phyloP scores from a whole-genome alignment of 2,329 filamentous ascomycete species.

The Graphilbum fragrans region DNA sequence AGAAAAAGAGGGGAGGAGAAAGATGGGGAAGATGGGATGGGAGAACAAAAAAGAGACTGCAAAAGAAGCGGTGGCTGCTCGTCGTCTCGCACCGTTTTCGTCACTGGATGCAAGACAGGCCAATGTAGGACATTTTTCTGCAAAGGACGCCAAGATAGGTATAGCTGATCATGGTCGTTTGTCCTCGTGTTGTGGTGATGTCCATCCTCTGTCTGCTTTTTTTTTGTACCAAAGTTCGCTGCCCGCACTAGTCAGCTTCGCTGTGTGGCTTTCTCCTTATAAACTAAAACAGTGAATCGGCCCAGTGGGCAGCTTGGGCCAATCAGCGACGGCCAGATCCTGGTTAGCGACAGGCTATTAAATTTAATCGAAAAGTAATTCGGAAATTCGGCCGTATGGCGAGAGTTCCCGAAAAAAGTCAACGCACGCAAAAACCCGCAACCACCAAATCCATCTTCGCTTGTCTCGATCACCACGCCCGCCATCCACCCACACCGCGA shows the following conservation, averaged over 20 bases:
- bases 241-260: too few species aligned
- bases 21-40: not conserved
- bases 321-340: constrained; percentile 18
- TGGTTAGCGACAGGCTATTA: constrained; percentile 9
- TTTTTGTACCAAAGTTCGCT: too few species aligned
- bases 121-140: too few species aligned
- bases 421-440: constrained; percentile 12
- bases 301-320: constrained; percentile 22
- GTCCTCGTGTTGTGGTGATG: too few species aligned
- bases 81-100: too few species aligned
- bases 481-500: constrained; percentile 9
- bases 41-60: not conserved
- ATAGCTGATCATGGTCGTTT: too few species aligned
- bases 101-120: too few species aligned
- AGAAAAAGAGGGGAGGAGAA: not conserved
- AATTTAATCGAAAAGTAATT: constrained; percentile 2
- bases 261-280: too few species aligned
- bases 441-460: not conserved
- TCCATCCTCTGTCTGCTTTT: too few species aligned
- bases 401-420: constrained; percentile 12
- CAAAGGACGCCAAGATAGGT: too few species aligned
- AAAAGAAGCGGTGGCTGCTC: too few species aligned
- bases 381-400: constrained; percentile 11
- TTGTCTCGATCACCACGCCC: not conserved
- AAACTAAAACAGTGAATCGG: too few species aligned